These are phyloP conservation scores for Puccinia polysora DNA, from an alignment of 1,284 basidiomycete species.

Conservation along the genomic window DNA sequence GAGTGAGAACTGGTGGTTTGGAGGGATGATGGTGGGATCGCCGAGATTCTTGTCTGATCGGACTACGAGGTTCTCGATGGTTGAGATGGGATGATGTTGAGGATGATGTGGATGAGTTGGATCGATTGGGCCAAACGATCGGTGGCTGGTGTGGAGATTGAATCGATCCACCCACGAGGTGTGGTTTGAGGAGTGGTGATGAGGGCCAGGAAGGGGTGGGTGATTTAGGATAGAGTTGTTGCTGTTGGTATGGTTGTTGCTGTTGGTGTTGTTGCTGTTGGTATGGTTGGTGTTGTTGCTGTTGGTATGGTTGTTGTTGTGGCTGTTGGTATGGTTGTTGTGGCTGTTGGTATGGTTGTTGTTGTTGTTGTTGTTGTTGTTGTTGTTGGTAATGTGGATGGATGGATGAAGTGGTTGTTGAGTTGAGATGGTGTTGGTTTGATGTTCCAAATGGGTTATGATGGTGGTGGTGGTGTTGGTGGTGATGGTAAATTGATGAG, in stretches of 20 bases:
- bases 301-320: no score
- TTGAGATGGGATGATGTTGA: neutral
- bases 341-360: no score
- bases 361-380: neutral
- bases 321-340: no score
- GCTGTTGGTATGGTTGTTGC: neutral
- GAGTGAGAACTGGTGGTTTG: neutral
- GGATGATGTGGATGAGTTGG: conserved; percentile 6
- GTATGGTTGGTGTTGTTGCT: no score
- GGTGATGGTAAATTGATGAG: neutral
- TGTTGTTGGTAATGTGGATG: neutral
- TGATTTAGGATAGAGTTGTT: neutral
- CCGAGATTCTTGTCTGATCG: conserved; percentile 35
- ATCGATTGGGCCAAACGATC: conserved; percentile 26
- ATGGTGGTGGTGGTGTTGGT: neutral
- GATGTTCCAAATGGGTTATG: no score
- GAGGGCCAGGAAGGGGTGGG: neutral
- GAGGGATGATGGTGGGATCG: neutral
- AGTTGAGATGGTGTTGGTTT: neutral
- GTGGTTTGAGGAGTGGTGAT: conserved; percentile 21
- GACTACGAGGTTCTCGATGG: conserved; percentile 36
- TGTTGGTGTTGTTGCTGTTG: neutral
- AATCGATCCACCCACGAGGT: neutral
- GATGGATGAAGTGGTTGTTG: neutral
- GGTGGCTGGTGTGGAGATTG: neutral